A percentile compares a stretch with the other conserved stretches of the same genome.
Conservation (phyloP, 306 rosid genomes). For the Dalbergia cochinchinensis region DNA sequence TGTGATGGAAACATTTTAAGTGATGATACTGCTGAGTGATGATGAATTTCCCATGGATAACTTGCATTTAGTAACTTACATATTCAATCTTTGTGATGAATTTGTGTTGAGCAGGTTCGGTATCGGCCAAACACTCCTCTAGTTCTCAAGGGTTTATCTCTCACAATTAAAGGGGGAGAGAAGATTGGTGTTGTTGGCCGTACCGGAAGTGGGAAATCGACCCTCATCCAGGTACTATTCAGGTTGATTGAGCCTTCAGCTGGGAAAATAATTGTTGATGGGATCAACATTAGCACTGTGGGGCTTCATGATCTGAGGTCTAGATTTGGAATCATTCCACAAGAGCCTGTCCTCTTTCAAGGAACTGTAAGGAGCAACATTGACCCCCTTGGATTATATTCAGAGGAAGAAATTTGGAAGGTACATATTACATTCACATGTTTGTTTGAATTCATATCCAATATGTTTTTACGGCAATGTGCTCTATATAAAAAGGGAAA, state of each 20-base stretch:
- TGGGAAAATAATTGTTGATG: conserved; percentile 75
- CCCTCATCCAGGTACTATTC: conserved; percentile 84
- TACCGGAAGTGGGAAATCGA: conserved; percentile 91
- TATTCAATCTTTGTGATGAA: conserved; percentile 19
- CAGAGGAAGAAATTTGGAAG: conserved; percentile 95
- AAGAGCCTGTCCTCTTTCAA: conserved; percentile 91
- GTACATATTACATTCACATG: conserved; percentile 45
- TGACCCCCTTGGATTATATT: conserved; percentile 72
- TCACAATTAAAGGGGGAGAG: conserved; percentile 81
- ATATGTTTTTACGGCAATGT: neutral
- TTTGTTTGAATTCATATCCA: conserved; percentile 2
- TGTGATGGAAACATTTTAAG: conserved; percentile 16
- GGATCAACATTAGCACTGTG: conserved; percentile 61
- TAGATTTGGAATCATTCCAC: conserved; percentile 90
- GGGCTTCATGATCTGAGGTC: conserved; percentile 94
- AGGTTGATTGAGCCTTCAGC: conserved; percentile 91
- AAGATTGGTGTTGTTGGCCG: conserved; percentile 95
- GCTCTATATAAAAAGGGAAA: conserved; percentile 14
- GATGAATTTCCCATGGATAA: neutral
- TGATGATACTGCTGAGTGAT: neutral
- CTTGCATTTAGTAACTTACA: neutral
- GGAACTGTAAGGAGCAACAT: conserved; percentile 87
- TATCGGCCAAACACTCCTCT: conserved; percentile 83
- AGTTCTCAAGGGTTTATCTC: conserved; percentile 77
- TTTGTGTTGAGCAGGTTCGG: conserved; percentile 65